Evolutionary conservation across 331 rosid species (phyloP), one percentile per base, ranked within the genome.

Genomic region (Malus hybrid): DNA sequence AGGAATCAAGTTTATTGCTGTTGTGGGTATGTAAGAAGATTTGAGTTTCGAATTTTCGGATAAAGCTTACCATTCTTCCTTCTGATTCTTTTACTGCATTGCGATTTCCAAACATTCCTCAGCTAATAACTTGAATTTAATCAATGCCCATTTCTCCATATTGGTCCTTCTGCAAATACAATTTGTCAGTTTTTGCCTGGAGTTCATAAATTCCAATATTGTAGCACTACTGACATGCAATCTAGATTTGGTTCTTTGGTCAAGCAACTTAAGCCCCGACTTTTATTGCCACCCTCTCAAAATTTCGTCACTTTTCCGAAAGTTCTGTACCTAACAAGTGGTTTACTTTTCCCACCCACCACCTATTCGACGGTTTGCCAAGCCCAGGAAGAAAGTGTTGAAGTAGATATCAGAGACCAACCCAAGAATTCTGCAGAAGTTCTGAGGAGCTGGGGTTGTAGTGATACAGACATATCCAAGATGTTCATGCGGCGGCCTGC

Each of bases 361-460:
- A 84, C 84, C 75, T 86, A 64, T 90, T 93, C 89, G 87, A 90
- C 95, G 0, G 72, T 50, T 71, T 74, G 91, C 80, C 86, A 75
- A 52, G 67, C 74, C 20, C 74, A 84, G 75, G 77, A 20, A 22
- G 78, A 78, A 58, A 71, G 19, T 26, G 82, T 28, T 79, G 70
- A 57, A 36, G 76, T 77, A 39, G 89, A 78, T 18, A 1, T 4
- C n/a, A 4, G n/a, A 29, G 73, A 68, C 57, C 66, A 80, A 6
- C 66, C 76, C 20, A 80, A 44, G 18, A 78, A 77, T 39, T 81
- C 92, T 22, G 65, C 48, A 53, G 88, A 88, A 30, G 78, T 89
- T 80, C 75, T 93, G 53, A 78, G 73, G 65, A 88, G 76, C 66
- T 89, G 93, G 89, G 93, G 98, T 69, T 93, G 97, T 68, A 75